Base-by-base conservation (phyloP, 306 rosid genomes). In the Argentina anserina region DNA sequence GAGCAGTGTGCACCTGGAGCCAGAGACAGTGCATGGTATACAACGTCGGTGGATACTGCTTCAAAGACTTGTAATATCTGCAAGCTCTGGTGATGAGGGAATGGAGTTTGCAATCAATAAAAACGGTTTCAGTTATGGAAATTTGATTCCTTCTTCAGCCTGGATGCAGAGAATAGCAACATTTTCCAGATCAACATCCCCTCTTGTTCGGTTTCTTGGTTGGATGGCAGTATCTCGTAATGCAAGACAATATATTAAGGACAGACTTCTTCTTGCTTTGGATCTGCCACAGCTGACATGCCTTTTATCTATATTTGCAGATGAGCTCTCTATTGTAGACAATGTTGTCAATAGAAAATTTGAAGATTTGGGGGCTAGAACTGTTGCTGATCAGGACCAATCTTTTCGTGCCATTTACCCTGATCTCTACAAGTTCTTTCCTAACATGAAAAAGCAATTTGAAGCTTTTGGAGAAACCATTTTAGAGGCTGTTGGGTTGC, bases 201-300 rank as follows among this genome's bases (percentile, higher is more conserved):
- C 98, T 78, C 80, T 93, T 85, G 97, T 87, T 80, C 91, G 97
- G 56, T 93, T 88, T 79, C 86, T 93, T 76, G 97, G 98, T 71
- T 93, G 98, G 98, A 93, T 93, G 98, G 98, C 98, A 60, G 86
- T 93, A 71, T 90, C 97, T 76, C 96, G 88, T 71, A 93, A 88
- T 86, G 97, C 97, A 67, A 88, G 85, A 70, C 88, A 86, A 69
- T 93, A 86, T 70, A 77, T 82, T 71, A 87, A 86, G 76, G 98
- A 93, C 70, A 82, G 52, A 28, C 76, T 83, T 76, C 86, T 86
- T 76, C 93, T 93, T 86, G 97, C 97, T 75, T 87, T 87, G 18
- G 93, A 90, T 84, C 71, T 93, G 72, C 85, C 88, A 41, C 96
- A 93, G 86, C 72, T 93, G 78, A 86, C 93, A 58, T 61, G 60